Evolutionary conservation across 768 basidiomycete genomes (phyloP), one percentile per base, ranked within the genome.

Genomic region (Lactifluus subvellereus): DNA sequence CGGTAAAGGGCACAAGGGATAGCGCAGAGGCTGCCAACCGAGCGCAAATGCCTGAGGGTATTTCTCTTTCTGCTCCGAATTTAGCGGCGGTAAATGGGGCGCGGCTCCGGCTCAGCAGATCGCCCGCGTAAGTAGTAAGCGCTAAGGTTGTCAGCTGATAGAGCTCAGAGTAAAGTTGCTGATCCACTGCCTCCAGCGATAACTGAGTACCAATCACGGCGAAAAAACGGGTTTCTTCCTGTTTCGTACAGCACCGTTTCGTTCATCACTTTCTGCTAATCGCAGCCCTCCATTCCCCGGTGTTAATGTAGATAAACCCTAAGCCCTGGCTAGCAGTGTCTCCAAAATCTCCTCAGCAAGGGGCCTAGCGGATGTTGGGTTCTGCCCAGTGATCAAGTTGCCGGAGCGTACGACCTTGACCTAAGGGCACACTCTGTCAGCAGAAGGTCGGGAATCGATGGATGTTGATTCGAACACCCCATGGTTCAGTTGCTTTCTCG

Each of bases 331-430:
- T 43, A 72, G 72, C 68, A 87, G 74, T 9, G 79, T 79, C 67
- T 83, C 76, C 66, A 84, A 77, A 66, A 89, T 75, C 27, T 77
- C 83, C 68, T 87, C 74, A 7, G 77, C 88, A 47, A 89, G 63
- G 0, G 77, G 76, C 49, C 72, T 75, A 40, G 88, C 85, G 8
- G 83, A 86, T 18, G 81, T 84, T 4, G 88, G 88, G 73, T 91
- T 91, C 72, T 89, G 88, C 8, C 89, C 89, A 22, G 88, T 87
- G 67, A 84, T 77, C 37, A 88, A 75, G 16, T 80, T 78, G 13
- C 84, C 84, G 67, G 84, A 82, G 8, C 80, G 78, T 14, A 83
- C 79, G 27, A 87, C 82, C 65, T 84, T 79, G 45, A 71, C 60
- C 68, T 74, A 48, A 20, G 47, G 30, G 33, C n/a, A 14, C 37